Base-by-base conservation (phyloP, 495 filamentous ascomycete species). In the Lepidopterella palustris region DNA sequence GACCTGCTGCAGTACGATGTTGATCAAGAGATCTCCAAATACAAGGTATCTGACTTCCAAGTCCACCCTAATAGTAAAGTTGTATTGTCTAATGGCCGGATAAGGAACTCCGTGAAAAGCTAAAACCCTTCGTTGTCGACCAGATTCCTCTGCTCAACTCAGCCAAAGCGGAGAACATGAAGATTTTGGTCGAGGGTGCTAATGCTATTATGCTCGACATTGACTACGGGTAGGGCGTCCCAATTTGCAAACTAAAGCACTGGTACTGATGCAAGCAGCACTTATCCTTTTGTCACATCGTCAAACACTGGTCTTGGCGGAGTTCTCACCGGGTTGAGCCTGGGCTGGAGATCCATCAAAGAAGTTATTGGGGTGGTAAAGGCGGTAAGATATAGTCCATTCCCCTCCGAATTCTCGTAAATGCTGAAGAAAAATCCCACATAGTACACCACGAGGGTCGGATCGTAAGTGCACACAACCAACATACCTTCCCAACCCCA, bases 361-460 rank as follows among this genome's bases (percentile, higher is more conserved):
- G 76, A 79, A 57, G 80, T 90, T 42, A 84, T 95, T 67, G 90
- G 91, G 48, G 92, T 97, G 8, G 84, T 93, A 51, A 96, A 97
- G 71, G 92, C 90, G 6, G 47, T 50, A 50, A 50, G 47, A 0
- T 50, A 6, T 27, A 5, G 15, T 27, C 87, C 66, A 75, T 70
- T 18, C 74, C n/a, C n/a, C n/a, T n/a, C n/a, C n/a, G n/a, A n/a
- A n/a, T n/a, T n/a, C n/a, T n/a, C 72, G 25, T 42, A 20, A 39
- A 35, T 2, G 23, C 5, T 4, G 9, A 57, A 42, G 8, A 5
- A 15, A 35, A 54, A 4, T 42, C 39, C 13, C 39, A 27, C 26
- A 20, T 25, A 50, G 47, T 82, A 82, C 70, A 86, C 83, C 47
- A 89, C 65, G 2, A 58, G 65, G 20, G 65, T 68, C 15, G 66